Conservation (phyloP, 2,329 filamentous ascomycete species). For the Blastomyces emzantsi region DNA sequence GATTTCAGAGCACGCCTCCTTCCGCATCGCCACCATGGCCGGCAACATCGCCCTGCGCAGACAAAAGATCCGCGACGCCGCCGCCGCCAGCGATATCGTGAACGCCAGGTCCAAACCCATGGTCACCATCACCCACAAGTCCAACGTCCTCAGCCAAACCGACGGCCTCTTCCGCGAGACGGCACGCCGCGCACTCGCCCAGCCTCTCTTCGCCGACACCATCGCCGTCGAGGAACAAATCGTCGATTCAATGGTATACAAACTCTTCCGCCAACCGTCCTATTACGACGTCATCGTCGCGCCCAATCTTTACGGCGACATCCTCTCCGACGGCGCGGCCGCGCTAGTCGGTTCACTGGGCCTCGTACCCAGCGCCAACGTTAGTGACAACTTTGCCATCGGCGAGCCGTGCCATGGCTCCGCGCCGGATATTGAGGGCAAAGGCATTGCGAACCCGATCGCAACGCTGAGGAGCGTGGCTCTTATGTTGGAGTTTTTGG, state of each 20-base stretch:
- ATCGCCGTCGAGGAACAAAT: slow-evolving; percentile 90
- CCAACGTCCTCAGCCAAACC: slow-evolving; percentile 91
- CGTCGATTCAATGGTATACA: slow-evolving; percentile 99
- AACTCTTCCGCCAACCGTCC: slow-evolving; percentile 91
- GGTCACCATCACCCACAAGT: slow-evolving; percentile 97
- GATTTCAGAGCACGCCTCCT: slow-evolving; percentile 76
- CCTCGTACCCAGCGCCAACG: slow-evolving; percentile 89
- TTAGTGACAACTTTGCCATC: slow-evolving; percentile 88
- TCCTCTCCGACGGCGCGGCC: slow-evolving; percentile 89
- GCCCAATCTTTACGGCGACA: slow-evolving; percentile 95
- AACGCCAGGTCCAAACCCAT: slow-evolving; percentile 59
- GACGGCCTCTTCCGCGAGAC: slow-evolving; percentile 89
- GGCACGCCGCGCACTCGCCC: slow-evolving; percentile 62
- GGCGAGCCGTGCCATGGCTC: slow-evolving; percentile 97
- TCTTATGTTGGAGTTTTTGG: slow-evolving; percentile 92
- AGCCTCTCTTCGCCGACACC: slow-evolving; percentile 49
- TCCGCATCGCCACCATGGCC: slow-evolving; percentile 83
- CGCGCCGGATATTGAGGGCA: slow-evolving; percentile 89
- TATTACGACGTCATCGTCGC: slow-evolving; percentile 98
- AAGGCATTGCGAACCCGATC: slow-evolving; percentile 91
- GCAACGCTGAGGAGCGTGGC: slow-evolving; percentile 85
- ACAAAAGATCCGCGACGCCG: slow-evolving; percentile 62
- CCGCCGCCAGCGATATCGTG: slow-evolving; percentile 28
- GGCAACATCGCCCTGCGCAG: slow-evolving; percentile 87
- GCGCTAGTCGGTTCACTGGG: slow-evolving; percentile 87